Evolutionary conservation across 768 basidiomycete genomes (phyloP), one percentile per base, ranked within the genome.

Genomic region (Omphalotus guepiniiformis): DNA sequence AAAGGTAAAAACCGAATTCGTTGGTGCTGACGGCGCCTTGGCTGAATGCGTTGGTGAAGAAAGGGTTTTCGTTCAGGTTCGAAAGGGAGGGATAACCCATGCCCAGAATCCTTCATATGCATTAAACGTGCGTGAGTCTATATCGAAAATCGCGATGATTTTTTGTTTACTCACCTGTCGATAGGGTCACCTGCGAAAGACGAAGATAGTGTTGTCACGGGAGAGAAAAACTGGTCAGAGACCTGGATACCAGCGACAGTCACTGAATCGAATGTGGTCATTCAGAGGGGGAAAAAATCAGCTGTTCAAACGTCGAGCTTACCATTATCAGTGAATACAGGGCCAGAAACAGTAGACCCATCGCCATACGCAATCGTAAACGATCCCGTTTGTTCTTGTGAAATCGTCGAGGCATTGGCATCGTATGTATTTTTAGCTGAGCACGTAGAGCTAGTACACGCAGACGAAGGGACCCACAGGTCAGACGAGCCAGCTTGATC

Each of bases 1-100:
- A 56, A 40, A 80, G 67, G 42, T 71, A 69, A 53, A 80, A 69
- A 18, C 69, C 67, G 53, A 80, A 79, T 39, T 67, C 60, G 37
- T 64, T 57, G 21, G 66, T 51, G 3, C 60, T 34, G 12, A 66
- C 58, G 26, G 53, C 48, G 15, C 61, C 64, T 22, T 68, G 58
- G 3, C 58, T 53, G 27, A 73, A 41, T 42, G 76, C 67, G 5
- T 66, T 72, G 50, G 69, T 63, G 56, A 75, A 74, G 54, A 70
- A 65, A 2, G 73, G 65, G 23, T 60, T 54, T 12, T 27, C 23
- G 36, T 43, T 23, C n/a, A 65, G 58, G 41, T 53, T 47, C 9
- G 74, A 73, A 41, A 73, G 58, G 16, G 34, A 13, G 11, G 59
- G 56, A 52, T 70, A 75, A 0, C 55, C 68, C 58, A 74, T 61